Base-by-base conservation (phyloP, 805 yeast species). In the Nakazawaea populi region DNA sequence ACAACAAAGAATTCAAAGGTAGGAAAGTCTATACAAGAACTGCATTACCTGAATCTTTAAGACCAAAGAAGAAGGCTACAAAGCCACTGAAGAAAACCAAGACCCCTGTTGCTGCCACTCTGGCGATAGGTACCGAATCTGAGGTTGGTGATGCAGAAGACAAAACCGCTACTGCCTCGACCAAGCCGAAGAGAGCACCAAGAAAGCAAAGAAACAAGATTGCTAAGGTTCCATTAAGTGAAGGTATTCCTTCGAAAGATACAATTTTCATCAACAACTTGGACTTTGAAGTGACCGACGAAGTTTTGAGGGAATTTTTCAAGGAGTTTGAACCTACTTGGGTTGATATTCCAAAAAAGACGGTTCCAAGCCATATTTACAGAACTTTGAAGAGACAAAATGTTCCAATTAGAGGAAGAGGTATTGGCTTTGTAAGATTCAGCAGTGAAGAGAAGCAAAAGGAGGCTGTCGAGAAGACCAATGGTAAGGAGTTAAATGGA, bases 401-500 rank as follows among this genome's bases (percentile, higher is more conserved):
- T 45, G 71, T 75, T 54, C 68, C 67, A 54, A 68, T 79, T 50
- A 75, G 69, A 60, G 64, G 69, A 60, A 79, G 78, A 61, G 90
- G 90, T 42, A 80, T 79, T 64, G 87, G 85, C 4, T 83, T 83
- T 65, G 79, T 80, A 50, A 79, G 73, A 59, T 77, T 83, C 56
- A 62, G 71, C 35, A 59, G 60, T 56, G 75, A 75, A 53, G 79
- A 74, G 49, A 57, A 61, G 36, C 83, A 79, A 61, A 64, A 69
- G 61, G 56, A 65, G 56, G 82, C 80, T 14, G 70, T 88, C 54
- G 80, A 74, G 37, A 79, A 80, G 60, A 82, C 83, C 66, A 76
- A 85, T 56, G 95, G 89, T 48, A 75, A 74, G 60, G 76, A 74
- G 48, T 69, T 85, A 58, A 79, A 80, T 54, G 96, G 86, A 47